phyloP scores from a whole-genome alignment of 495 filamentous ascomycete genomes.

The Massariosphaeria phaeospora region DNA sequence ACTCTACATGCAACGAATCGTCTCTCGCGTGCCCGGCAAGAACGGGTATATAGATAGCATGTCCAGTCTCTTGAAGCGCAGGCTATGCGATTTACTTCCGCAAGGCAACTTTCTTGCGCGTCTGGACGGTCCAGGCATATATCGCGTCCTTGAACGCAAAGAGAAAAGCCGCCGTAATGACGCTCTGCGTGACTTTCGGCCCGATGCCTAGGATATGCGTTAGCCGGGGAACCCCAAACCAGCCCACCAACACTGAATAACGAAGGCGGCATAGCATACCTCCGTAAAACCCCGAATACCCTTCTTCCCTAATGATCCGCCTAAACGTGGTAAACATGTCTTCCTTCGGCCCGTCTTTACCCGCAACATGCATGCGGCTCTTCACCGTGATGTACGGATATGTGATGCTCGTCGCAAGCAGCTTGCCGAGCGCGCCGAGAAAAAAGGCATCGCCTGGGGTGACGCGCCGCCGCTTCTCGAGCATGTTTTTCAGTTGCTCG shows the following conservation, averaged over 20 bases:
- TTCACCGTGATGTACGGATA: constrained; percentile 99
- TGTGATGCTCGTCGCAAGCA: constrained; percentile 86
- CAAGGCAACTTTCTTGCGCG: constrained; percentile 48
- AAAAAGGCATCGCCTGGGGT: constrained; percentile 85
- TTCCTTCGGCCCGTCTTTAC: constrained; percentile 56
- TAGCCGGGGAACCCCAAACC: constrained; percentile 6
- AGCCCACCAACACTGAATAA: too few relatives aligned
- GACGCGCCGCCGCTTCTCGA: constrained; percentile 63
- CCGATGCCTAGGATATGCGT: constrained; percentile 62
- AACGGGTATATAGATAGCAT: too few relatives aligned
- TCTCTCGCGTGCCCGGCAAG: too few relatives aligned
- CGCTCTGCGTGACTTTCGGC: constrained; percentile 93
- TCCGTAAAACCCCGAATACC: constrained; percentile 84
- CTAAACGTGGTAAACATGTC: constrained; percentile 67
- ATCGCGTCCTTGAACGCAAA: constrained; percentile 97
- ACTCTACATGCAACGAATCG: too few relatives aligned
- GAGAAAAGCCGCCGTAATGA: constrained; percentile 90
- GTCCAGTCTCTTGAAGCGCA: too few relatives aligned
- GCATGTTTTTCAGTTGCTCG: constrained; percentile 83
- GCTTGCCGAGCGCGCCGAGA: constrained; percentile 86
- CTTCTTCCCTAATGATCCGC: constrained; percentile 79
- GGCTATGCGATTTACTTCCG: background rate
- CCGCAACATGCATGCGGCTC: constrained; percentile 90
- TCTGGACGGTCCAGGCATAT: constrained; percentile 57
- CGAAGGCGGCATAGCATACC: constrained; percentile 50